Conservation (phyloP, 495 filamentous ascomycete genomes). For the Xylona heveae region DNA sequence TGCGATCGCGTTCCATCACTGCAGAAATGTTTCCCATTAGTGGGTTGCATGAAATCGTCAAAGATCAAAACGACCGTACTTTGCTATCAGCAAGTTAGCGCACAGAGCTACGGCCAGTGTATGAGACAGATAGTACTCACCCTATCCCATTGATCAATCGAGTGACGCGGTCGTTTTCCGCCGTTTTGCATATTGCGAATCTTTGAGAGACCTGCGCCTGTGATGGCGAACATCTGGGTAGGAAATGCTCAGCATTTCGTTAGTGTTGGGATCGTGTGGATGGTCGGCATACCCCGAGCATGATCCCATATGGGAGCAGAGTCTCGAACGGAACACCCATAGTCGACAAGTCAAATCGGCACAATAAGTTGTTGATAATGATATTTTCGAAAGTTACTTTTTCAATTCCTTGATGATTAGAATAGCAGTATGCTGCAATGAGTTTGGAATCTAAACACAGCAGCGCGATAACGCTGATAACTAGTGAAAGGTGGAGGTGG, state of each 20-base stretch:
- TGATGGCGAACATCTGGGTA: slow-evolving; percentile 71
- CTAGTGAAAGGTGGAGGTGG: too few species aligned
- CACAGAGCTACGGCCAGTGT: slow-evolving; percentile 11
- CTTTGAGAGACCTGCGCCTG: slow-evolving; percentile 51
- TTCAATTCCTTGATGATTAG: too few species aligned
- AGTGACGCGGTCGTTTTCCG: slow-evolving; percentile 66
- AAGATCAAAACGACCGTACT: slow-evolving; percentile 27
- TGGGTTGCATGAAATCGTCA: slow-evolving; percentile 1
- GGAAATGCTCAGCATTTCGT: slow-evolving; percentile 12
- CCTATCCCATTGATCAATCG: slow-evolving; percentile 80
- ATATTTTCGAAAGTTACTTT: too few species aligned
- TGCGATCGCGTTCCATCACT: slow-evolving; percentile 91
- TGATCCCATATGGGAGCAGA: slow-evolving; percentile 82
- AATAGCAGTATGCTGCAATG: slow-evolving; percentile 9
- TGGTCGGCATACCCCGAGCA: slow-evolving; percentile 48
- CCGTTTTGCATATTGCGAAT: slow-evolving; percentile 68
- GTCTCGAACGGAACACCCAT: slow-evolving; percentile 97
- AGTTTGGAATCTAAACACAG: slow-evolving; percentile 5
- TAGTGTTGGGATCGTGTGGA: slow-evolving; percentile 6
- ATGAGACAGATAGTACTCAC: slow-evolving; percentile 27
- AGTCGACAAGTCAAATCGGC: too few species aligned
- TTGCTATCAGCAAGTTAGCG: slow-evolving; percentile 38
- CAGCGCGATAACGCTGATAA: too few species aligned
- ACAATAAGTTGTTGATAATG: too few species aligned
- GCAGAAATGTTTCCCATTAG: slow-evolving; percentile 4